These are phyloP conservation scores for Sordariomycetes sp. DNA, from an alignment of 2,329 filamentous ascomycete genomes.

Conservation along the genomic window DNA sequence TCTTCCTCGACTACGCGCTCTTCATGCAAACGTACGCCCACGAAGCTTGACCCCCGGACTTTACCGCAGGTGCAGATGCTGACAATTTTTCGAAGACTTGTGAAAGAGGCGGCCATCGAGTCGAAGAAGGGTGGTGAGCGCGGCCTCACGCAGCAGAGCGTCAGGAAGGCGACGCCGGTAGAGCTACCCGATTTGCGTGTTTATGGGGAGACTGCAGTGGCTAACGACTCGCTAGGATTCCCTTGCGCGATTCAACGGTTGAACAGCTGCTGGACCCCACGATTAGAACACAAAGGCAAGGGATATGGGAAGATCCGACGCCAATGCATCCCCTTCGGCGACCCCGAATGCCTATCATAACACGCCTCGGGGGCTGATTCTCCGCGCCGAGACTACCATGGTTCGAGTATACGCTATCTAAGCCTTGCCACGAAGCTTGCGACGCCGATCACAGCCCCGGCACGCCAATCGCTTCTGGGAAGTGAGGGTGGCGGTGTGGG, in stretches of 20 bases:
- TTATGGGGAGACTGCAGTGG: neutral
- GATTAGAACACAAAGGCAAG: neutral
- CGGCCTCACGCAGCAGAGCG: constrained; percentile 61
- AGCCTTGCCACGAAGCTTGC: neutral
- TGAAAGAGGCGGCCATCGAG: constrained; percentile 70
- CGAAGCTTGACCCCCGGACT: neutral
- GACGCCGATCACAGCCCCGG: neutral
- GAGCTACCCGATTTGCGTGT: constrained; percentile 15
- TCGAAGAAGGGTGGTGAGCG: constrained; percentile 65
- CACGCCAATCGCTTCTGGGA: neutral
- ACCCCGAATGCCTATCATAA: neutral
- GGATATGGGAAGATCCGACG: neutral
- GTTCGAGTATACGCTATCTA: neutral
- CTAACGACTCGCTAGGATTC: constrained; percentile 38
- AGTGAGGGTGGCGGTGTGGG: neutral
- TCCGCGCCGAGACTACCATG: neutral
- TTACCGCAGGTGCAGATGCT: neutral
- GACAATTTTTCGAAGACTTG: constrained; percentile 39
- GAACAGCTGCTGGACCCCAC: constrained; percentile 15
- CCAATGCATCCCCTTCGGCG: neutral
- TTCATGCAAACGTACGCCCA: constrained; percentile 57
- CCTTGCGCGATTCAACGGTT: constrained; percentile 59
- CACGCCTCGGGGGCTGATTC: neutral
- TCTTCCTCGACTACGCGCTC: constrained; percentile 74
- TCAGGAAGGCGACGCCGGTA: constrained; percentile 70